Evolutionary conservation across 345 rosid genomes (phyloP), one percentile per base, ranked within the genome.

Genomic region (Populus nigra): DNA sequence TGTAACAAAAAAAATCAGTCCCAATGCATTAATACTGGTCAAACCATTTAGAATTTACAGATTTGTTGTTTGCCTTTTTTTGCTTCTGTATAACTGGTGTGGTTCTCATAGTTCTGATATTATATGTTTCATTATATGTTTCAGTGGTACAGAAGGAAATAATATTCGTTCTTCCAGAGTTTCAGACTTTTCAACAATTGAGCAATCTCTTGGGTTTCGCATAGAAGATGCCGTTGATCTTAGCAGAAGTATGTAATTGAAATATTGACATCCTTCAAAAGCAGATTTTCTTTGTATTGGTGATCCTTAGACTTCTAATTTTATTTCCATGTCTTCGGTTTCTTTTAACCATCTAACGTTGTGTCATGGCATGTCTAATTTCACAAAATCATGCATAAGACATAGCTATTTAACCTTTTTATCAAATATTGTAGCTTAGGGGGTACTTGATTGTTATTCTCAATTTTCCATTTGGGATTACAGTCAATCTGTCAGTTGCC

Each of bases 161-260:
- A 31, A 65, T 69, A 25, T 72, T 71, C 86, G 71, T 53, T 70
- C 87, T 83, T 77, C 88, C 67, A 88, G 75, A 84, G 82, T 86
- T 79, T 65, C 90, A 57, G 88, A 81, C 71, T 84, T 90, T 70
- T 85, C 87, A 22, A 69, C 82, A 59, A 82, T 85, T 70, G 90
- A 90, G 76, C 88, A 83, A 70, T 83, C 87, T 62, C 82, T 87
- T 75, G 89, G 87, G 66, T 82, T 88, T 80, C 87, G 83, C 76
- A 69, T 85, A n/a, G 88, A 86, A 78, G 83, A 87, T 81, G 89
- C 88, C 63, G 80, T 87, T 83, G 89, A 87, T 74, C 88, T 87
- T 67, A 73, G 86, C 79, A 84, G 90, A 81, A 81, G 90, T 88
- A 85, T 74, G 88, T 67, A 41, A 20, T 81, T 25, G 15, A 17